Conservation (phyloP, 495 filamentous ascomycete species). For the Trichoderma virens region DNA sequence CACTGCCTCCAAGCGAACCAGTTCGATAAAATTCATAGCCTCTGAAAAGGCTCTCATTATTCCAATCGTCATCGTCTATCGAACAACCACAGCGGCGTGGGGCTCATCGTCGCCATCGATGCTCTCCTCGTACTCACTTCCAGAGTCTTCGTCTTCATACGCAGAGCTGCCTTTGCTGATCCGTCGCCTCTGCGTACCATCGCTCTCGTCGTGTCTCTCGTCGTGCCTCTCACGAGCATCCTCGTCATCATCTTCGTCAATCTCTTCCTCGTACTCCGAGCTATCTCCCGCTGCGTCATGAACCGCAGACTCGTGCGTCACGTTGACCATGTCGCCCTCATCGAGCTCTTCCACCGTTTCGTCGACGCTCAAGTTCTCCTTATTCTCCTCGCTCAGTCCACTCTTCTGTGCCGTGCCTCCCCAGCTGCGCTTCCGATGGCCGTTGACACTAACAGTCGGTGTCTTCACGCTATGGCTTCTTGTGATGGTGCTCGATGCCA, state of each 20-base stretch:
- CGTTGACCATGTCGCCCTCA: conserved; percentile 24
- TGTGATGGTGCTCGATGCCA: conserved; percentile 51
- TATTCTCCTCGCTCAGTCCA: conserved; percentile 37
- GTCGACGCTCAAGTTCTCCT: conserved; percentile 38
- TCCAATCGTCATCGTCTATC: not conserved
- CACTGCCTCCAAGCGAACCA: not conserved
- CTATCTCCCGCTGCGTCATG: conserved; percentile 17
- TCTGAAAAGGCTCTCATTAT: not conserved
- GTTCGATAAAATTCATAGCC: not conserved
- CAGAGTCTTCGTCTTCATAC: not conserved
- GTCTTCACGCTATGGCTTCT: conserved; percentile 54
- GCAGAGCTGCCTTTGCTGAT: conserved; percentile 16
- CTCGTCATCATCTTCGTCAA: conserved; percentile 21
- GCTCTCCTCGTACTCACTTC: conserved; percentile 4
- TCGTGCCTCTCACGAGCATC: conserved; percentile 11
- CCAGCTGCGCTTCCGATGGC: conserved; percentile 71
- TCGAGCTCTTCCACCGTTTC: conserved; percentile 51
- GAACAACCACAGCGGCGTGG: not conserved
- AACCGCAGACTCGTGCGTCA: conserved; percentile 17
- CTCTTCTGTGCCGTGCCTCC: conserved; percentile 39
- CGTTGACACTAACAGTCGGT: conserved; percentile 46
- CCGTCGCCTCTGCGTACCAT: conserved; percentile 19
- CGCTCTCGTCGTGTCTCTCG: not conserved
- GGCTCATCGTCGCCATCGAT: conserved; percentile 4
- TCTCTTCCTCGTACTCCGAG: conserved; percentile 12